Base-by-base conservation (phyloP, 1,139 yeast species). In the Diutina neorugosa region DNA sequence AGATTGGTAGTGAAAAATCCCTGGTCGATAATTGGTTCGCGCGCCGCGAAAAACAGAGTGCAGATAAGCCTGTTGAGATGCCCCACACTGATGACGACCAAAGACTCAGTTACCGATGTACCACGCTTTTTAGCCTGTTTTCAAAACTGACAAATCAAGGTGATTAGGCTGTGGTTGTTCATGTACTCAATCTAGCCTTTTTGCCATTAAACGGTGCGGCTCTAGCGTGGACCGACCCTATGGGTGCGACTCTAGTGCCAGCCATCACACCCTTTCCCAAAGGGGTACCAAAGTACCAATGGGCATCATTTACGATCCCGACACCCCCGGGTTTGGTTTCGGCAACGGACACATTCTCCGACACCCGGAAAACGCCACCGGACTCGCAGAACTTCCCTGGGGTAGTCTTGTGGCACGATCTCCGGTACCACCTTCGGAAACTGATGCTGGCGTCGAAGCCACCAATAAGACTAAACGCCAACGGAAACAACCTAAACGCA, bases 401-500 rank as follows among this genome's bases (percentile, higher is more conserved):
- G 40, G 27, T 8, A 46, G n/a, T 18, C 40, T 46, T 7, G 20
- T 34, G 19, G 16, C 48, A 8, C 37, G 18, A 9, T 14, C 20
- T 19, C 34, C 18, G 23, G 21, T 9, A 19, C 20, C 19, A n/a
- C 8, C 8, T 20, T 44, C 48, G 16, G 12, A 31, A 11, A 11
- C 37, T 31, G 37, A 11, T 11, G 14, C 37, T 11, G 12, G n/a
- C 14, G 5, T n/a, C 37, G 14, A 8, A 3, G 3, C 34, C 3
- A 4, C 34, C 34, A 31, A 14, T n/a, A 20, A 21, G 21, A 23
- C 23, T 19, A 34, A 27, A n/a, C 20, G 20, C 8, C 9, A 40
- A 18, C 43, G 12, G 21, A 46, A 46, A 46, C 50, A 44, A 14
- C 50, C 23, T n/a, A 46, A 27, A 27, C 50, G 50, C 12, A 23